Evolutionary conservation across 2,329 filamentous ascomycete genomes (phyloP).

Genomic region (Talaromyces sp.): DNA sequence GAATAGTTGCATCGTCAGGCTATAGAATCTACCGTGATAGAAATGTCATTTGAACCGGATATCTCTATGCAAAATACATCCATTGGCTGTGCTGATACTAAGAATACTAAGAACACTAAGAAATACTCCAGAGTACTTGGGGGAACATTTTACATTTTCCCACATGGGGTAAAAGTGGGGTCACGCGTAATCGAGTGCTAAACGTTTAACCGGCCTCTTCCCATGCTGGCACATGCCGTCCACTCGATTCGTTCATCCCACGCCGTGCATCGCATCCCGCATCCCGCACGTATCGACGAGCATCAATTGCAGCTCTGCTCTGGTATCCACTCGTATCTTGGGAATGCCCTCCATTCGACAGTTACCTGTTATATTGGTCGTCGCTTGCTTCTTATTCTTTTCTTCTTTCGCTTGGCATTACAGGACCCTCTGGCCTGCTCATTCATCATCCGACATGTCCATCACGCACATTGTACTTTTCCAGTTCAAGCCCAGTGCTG

Average conservation of each 20-base stretch:
- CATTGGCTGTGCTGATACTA: too few relatives aligned
- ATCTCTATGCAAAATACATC: not conserved
- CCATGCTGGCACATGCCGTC: too few relatives aligned
- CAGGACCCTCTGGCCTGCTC: not conserved
- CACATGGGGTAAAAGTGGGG: not conserved
- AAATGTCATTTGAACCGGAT: not conserved
- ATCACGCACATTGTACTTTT: slow-evolving; percentile 68
- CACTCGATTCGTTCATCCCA: not conserved
- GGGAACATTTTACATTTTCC: not conserved
- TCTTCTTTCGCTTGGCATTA: slow-evolving; percentile 9
- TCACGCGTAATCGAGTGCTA: not conserved
- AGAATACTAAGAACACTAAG: too few relatives aligned
- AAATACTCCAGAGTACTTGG: not conserved
- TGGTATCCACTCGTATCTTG: not conserved
- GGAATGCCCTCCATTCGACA: not conserved
- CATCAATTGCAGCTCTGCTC: not conserved
- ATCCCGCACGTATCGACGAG: not conserved
- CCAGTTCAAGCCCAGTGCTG: slow-evolving; percentile 56
- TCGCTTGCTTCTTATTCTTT: not conserved
- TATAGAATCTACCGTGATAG: not conserved
- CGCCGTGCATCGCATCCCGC: not conserved
- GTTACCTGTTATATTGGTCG: not conserved
- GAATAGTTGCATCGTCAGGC: not conserved
- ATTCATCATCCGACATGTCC: slow-evolving; percentile 45
- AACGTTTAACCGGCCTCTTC: not conserved